Evolutionary conservation across 106 monocot genomes (phyloP).

Genomic region (Vanilla planifolia): DNA sequence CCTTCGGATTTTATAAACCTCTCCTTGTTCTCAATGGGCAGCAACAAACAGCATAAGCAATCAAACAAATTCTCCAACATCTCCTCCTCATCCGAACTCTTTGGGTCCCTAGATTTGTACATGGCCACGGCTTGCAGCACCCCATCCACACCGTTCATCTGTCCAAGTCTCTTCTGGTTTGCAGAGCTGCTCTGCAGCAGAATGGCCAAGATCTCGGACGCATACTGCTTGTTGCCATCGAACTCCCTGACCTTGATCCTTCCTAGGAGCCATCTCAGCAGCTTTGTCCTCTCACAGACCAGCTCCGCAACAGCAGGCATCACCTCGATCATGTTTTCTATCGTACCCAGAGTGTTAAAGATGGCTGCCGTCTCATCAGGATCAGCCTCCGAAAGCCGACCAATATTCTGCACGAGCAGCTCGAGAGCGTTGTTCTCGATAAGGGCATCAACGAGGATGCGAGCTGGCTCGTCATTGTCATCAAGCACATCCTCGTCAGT

Average conservation of each 20-base stretch:
- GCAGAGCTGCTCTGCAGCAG: slow-evolving; percentile 75
- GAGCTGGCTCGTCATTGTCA: slow-evolving; percentile 68
- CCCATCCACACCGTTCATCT: slow-evolving; percentile 94
- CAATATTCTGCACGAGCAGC: slow-evolving; percentile 80
- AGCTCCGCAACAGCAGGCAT: slow-evolving; percentile 68
- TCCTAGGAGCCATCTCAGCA: slow-evolving; percentile 61
- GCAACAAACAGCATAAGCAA: slow-evolving; percentile 87
- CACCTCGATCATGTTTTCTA: slow-evolving; percentile 92
- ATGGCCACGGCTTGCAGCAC: slow-evolving; percentile 89
- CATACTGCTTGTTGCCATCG: slow-evolving; percentile 89
- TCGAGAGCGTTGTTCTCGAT: slow-evolving; percentile 85
- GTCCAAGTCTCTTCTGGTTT: slow-evolving; percentile 90
- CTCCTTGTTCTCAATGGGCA: slow-evolving; percentile 96
- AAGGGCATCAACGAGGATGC: slow-evolving; percentile 58
- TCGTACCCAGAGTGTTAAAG: slow-evolving; percentile 61
- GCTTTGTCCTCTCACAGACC: slow-evolving; percentile 83
- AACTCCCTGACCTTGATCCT: slow-evolving; percentile 84
- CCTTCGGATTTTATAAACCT: slow-evolving; percentile 90
- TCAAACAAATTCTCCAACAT: slow-evolving; percentile 98
- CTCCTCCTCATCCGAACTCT: slow-evolving; percentile 92
- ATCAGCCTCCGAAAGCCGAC: slow-evolving; percentile 74
- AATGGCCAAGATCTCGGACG: slow-evolving; percentile 83
- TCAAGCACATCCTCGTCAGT: slow-evolving; percentile 84
- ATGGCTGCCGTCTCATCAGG: slow-evolving; percentile 79
- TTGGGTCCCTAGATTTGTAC: slow-evolving; percentile 95